Evolutionary conservation across 805 yeast species (phyloP).

Genomic region (Sporopachydermia lactativora): DNA sequence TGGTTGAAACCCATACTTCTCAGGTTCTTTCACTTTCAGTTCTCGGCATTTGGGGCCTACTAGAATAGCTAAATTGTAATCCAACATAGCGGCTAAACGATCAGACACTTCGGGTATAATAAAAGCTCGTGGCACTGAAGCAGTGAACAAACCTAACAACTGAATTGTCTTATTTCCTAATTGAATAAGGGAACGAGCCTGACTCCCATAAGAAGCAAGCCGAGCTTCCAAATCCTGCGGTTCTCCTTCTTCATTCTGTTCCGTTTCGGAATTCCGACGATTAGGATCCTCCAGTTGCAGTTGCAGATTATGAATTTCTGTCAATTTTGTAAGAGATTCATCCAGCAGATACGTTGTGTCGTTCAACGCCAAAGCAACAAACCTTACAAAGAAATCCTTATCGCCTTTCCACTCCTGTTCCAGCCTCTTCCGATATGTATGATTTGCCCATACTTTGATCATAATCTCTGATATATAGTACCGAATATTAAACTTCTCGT

Average conservation of each 20-base stretch:
- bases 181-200: constrained; percentile 71
- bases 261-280: constrained; percentile 15
- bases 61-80: constrained; percentile 80
- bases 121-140: constrained; percentile 78
- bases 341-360: constrained; percentile 87
- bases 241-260: constrained; percentile 28
- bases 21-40: constrained; percentile 74
- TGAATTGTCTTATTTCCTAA: constrained; percentile 72
- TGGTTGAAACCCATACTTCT: constrained; percentile 73
- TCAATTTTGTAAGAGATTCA: constrained; percentile 72
- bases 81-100: constrained; percentile 88
- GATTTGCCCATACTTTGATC: constrained; percentile 71
- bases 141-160: constrained; percentile 67
- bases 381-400: constrained; percentile 77
- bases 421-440: constrained; percentile 53
- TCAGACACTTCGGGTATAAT: constrained; percentile 83
- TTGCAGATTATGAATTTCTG: constrained; percentile 65
- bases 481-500: constrained; percentile 88
- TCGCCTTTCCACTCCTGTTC: constrained; percentile 49
- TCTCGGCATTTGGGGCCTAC: constrained; percentile 93
- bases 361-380: constrained; percentile 88
- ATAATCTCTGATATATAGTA: constrained; percentile 74
- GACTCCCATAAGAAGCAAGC: constrained; percentile 51
- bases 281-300: constrained; percentile 41
- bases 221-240: constrained; percentile 47